A percentile compares a stretch with the other conserved stretches of the same genome.
phyloP scores from a whole-genome alignment of 116 monocot species.

The Dioscorea cayenensis region DNA sequence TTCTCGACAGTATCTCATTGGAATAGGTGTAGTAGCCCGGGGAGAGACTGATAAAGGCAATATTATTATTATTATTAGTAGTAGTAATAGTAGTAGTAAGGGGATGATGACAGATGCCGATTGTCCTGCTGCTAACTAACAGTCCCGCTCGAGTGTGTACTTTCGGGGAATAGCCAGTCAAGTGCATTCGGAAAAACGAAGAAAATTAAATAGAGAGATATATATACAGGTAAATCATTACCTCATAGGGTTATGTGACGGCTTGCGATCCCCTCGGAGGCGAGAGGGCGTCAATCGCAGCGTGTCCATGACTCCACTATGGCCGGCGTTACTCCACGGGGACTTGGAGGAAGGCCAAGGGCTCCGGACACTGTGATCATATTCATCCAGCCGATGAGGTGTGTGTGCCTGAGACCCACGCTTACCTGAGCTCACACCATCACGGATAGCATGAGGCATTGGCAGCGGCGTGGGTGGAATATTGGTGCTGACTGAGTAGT shows the following conservation, averaged over 20 bases:
- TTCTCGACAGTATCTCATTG: conserved; percentile 23
- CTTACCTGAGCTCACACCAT: neutral
- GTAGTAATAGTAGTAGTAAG: too few relatives aligned
- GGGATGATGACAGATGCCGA: too few relatives aligned
- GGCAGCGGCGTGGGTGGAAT: neutral
- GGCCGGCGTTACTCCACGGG: conserved; percentile 26
- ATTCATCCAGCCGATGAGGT: neutral
- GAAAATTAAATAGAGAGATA: too few relatives aligned
- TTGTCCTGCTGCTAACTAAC: too few relatives aligned
- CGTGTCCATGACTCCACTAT: conserved; percentile 22
- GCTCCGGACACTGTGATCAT: conserved; percentile 32
- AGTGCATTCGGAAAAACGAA: too few relatives aligned
- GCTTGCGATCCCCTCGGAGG: conserved; percentile 1
- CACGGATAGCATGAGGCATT: neutral
- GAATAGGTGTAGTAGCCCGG: conserved; percentile 31
- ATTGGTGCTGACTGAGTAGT: neutral
- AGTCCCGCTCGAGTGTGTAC: too few relatives aligned
- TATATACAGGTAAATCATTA: too few relatives aligned
- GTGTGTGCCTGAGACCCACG: neutral
- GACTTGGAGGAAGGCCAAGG: conserved; percentile 18
- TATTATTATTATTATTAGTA: too few relatives aligned
- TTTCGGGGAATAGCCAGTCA: too few relatives aligned
- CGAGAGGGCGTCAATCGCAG: conserved; percentile 21
- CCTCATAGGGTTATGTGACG: neutral
- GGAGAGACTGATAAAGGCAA: conserved; percentile 8